Evolutionary conservation across 106 monocot genomes (phyloP).

Genomic region (Dendrobium chrysotoxum): DNA sequence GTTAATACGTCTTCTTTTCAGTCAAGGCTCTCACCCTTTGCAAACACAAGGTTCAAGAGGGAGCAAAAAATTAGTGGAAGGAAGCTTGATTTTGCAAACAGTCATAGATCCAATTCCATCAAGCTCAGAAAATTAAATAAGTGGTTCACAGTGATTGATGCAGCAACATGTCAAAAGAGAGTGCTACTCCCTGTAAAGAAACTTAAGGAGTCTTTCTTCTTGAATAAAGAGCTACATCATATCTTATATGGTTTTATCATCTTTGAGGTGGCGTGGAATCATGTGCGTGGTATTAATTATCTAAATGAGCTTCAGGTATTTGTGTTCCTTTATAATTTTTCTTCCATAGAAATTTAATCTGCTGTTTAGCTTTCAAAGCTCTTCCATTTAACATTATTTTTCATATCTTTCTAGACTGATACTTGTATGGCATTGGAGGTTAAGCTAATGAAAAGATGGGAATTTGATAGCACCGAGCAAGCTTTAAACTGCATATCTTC

Average conservation of each 20-base stretch:
- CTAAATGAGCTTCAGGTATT: slow-evolving; percentile 93
- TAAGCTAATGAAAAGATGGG: slow-evolving; percentile 95
- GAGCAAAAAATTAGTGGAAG: slow-evolving; percentile 34
- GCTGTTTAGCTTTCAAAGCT: not conserved
- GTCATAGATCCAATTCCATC: slow-evolving; percentile 18
- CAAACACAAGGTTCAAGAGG: slow-evolving; percentile 54
- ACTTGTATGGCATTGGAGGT: slow-evolving; percentile 90
- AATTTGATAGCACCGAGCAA: slow-evolving; percentile 91
- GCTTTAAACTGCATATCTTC: slow-evolving; percentile 46
- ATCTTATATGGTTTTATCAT: slow-evolving; percentile 89
- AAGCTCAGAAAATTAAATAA: slow-evolving; percentile 25
- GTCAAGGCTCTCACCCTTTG: slow-evolving; percentile 97
- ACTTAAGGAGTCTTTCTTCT: slow-evolving; percentile 59
- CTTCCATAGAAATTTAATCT: not conserved
- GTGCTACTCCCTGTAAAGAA: slow-evolving; percentile 66
- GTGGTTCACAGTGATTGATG: slow-evolving; percentile 77
- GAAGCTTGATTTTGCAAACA: slow-evolving; percentile 28
- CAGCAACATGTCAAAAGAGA: slow-evolving; percentile 50
- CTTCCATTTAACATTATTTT: not conserved
- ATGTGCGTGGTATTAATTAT: slow-evolving; percentile 93
- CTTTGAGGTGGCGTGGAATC: slow-evolving; percentile 85
- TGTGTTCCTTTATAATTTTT: slow-evolving; percentile 1
- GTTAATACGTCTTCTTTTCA: slow-evolving; percentile 26
- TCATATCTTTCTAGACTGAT: slow-evolving; percentile 59
- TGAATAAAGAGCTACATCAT: slow-evolving; percentile 74